phyloP scores from a whole-genome alignment of 2,329 filamentous ascomycete species.

The Colletotrichum tropicicola region DNA sequence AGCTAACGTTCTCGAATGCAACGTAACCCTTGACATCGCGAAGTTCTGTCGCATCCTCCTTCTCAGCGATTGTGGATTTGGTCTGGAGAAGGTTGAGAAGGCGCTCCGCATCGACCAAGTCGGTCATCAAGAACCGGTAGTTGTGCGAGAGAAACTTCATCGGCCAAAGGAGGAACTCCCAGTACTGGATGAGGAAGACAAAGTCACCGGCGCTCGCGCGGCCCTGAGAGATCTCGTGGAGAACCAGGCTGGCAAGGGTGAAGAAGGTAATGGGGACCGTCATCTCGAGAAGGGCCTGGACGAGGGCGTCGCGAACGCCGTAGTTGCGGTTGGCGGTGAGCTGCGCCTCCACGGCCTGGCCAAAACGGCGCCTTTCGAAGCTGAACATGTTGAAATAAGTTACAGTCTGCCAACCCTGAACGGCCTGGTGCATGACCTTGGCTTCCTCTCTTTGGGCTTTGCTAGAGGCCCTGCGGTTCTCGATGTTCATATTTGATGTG shows the following conservation, averaged over 20 bases:
- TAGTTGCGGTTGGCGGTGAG: slow-evolving; percentile 34
- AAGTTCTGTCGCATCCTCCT: slow-evolving; percentile 53
- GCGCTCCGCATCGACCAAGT: slow-evolving; percentile 72
- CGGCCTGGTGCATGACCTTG: slow-evolving; percentile 64
- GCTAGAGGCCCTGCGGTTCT: slow-evolving; percentile 45
- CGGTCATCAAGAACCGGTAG: slow-evolving; percentile 34
- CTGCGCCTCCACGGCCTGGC: slow-evolving; percentile 35
- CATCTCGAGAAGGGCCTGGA: slow-evolving; percentile 43
- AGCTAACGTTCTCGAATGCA: slow-evolving; percentile 62
- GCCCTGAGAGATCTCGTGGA: slow-evolving; percentile 59
- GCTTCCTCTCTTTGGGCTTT: slow-evolving; percentile 57
- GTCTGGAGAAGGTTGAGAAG: slow-evolving; percentile 65
- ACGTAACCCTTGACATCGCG: slow-evolving; percentile 56
- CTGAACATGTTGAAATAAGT: slow-evolving; percentile 49
- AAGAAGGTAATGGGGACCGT: slow-evolving; percentile 54
- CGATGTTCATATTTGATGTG: slow-evolving; percentile 47
- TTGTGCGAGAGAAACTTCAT: slow-evolving; percentile 41
- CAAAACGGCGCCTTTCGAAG: slow-evolving; percentile 39
- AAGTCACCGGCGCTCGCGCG: slow-evolving; percentile 65
- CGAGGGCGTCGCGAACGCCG: slow-evolving; percentile 33
- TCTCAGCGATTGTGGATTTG: slow-evolving; percentile 63
- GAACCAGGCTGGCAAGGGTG: slow-evolving; percentile 48
- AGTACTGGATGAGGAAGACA: slow-evolving; percentile 72
- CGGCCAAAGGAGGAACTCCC: slow-evolving; percentile 55
- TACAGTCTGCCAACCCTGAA: slow-evolving; percentile 69